Evolutionary conservation across 2,329 filamentous ascomycete genomes (phyloP).

Genomic region (Microdochium paspali): DNA sequence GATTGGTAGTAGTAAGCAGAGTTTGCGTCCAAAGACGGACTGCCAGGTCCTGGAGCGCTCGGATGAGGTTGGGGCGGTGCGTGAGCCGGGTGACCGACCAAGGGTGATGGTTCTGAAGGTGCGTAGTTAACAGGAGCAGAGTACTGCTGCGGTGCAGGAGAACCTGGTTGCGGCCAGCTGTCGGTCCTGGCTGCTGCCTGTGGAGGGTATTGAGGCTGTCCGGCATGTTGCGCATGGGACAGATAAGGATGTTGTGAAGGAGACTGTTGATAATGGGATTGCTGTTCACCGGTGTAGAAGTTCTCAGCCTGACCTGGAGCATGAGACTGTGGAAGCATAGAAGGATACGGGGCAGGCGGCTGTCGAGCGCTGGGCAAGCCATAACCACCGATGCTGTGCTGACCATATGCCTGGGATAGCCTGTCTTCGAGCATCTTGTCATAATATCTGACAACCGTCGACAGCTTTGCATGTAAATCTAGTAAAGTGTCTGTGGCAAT

Average conservation of each 20-base stretch:
- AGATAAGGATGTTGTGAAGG: conserved; percentile 43
- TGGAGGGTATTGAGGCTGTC: conserved; percentile 32
- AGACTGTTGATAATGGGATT: conserved; percentile 33
- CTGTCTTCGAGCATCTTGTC: conserved; percentile 97
- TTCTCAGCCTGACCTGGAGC: conserved; percentile 56
- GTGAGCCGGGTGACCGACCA: conserved; percentile 16
- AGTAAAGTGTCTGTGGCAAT: conserved; percentile 66
- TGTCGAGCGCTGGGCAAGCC: conserved; percentile 42
- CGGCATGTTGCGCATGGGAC: conserved; percentile 33
- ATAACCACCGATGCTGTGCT: conserved; percentile 63
- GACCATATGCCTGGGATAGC: conserved; percentile 83
- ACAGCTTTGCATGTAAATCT: conserved; percentile 89
- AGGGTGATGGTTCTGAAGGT: conserved; percentile 20
- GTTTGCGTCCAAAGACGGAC: conserved; percentile 38
- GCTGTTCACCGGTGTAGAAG: conserved; percentile 67
- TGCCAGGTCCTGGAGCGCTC: conserved; percentile 17
- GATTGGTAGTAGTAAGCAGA: conserved; percentile 48
- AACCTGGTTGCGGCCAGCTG: conserved; percentile 37
- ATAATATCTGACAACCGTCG: conserved; percentile 94
- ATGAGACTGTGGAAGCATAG: conserved; percentile 45
- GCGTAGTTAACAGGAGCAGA: conserved; percentile 19
- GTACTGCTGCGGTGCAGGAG: conserved; percentile 29
- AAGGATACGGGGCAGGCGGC: conserved; percentile 59
- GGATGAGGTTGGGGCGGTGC: conserved; percentile 17
- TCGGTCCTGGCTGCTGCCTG: conserved; percentile 37